phyloP scores from a whole-genome alignment of 2,329 filamentous ascomycete genomes.

The Talaromyces sp. region DNA sequence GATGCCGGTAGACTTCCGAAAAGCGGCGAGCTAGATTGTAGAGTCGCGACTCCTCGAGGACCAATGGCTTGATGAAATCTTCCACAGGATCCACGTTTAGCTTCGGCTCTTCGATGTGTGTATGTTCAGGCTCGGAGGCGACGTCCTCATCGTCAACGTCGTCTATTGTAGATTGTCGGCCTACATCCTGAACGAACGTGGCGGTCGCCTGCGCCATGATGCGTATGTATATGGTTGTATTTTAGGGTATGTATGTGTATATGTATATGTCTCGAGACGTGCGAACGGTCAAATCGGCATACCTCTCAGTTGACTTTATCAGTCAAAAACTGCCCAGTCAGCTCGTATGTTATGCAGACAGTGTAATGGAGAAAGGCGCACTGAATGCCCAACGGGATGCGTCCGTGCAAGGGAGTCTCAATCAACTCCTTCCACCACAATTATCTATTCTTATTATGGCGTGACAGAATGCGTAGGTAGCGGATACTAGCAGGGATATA shows the following conservation, averaged over 20 bases:
- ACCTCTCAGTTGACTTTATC: neutral
- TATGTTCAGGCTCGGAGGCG: constrained; percentile 28
- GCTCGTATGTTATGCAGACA: neutral
- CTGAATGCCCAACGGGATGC: neutral
- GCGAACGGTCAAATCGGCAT: constrained; percentile 6
- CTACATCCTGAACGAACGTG: constrained; percentile 13
- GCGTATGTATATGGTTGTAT: neutral
- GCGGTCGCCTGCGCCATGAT: constrained; percentile 9
- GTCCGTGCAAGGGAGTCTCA: neutral
- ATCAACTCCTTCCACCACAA: neutral
- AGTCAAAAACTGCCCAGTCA: neutral
- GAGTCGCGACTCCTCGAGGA: constrained; percentile 40
- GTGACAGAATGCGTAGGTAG: neutral
- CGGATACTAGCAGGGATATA: neutral
- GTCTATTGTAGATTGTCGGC: constrained; percentile 10
- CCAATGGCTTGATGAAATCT: constrained; percentile 40
- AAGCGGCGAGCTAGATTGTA: constrained; percentile 47
- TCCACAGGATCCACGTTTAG: constrained; percentile 36
- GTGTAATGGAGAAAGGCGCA: neutral
- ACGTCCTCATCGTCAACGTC: constrained; percentile 30
- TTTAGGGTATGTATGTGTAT: neutral
- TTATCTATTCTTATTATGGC: neutral
- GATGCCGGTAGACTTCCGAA: constrained; percentile 42
- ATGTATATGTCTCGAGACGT: neutral
- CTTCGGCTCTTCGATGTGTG: constrained; percentile 26